Percentiles rank a stretch among this genome's conserved stretches.
These are phyloP conservation scores for Bruguiera hainesii DNA, from an alignment of 441 rosid genomes.

Conservation along the genomic window DNA sequence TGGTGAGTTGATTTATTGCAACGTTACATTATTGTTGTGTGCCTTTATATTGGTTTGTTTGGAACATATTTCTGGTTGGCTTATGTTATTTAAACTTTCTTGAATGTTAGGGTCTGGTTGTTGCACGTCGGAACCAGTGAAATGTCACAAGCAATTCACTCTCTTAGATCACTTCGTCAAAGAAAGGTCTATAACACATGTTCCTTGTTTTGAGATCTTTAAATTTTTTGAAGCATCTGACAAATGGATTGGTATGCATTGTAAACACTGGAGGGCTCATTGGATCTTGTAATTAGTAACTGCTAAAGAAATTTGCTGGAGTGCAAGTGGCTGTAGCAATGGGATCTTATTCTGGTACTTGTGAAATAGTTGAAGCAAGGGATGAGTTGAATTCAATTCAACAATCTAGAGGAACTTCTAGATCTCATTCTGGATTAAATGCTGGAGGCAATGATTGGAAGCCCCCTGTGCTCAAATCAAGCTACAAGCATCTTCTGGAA, in stretches of 20 bases:
- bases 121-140: constrained; percentile 11
- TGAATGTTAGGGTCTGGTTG: constrained; percentile 17
- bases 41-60: background rate
- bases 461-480: constrained; percentile 50
- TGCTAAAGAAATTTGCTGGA: constrained; percentile 8
- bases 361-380: constrained; percentile 81
- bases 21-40: background rate
- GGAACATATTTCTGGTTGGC: background rate
- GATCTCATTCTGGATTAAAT: constrained; percentile 41
- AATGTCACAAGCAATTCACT: constrained; percentile 4
- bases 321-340: constrained; percentile 27
- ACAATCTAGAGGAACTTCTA: constrained; percentile 40
- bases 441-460: constrained; percentile 42
- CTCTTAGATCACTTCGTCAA: constrained; percentile 6
- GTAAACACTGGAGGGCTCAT: background rate
- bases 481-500: constrained; percentile 59
- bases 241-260: constrained; percentile 21
- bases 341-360: constrained; percentile 75
- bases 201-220: constrained; percentile 9
- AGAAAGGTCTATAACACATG: background rate
- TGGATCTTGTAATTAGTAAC: constrained; percentile 1
- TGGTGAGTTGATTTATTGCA: background rate
- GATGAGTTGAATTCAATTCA: constrained; percentile 44
- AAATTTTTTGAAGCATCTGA: background rate
- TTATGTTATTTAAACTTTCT: background rate